Conservation (phyloP, 768 basidiomycete species). For the Mycena galericulata region DNA sequence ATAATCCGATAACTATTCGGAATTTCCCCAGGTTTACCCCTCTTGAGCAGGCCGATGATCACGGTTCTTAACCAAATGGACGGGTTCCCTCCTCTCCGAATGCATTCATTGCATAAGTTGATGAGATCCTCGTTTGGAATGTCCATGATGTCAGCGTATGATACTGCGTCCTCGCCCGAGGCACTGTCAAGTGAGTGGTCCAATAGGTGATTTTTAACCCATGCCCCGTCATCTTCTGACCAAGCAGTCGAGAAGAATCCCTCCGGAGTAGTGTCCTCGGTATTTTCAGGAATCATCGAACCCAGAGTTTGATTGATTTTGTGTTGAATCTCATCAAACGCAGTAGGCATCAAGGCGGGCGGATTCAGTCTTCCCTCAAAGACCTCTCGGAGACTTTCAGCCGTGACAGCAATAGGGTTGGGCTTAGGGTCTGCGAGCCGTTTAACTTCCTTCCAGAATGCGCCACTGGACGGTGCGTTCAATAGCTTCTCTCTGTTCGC, state of each 20-base stretch:
- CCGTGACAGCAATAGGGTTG: background rate
- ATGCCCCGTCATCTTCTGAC: constrained; percentile 13
- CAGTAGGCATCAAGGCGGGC: background rate
- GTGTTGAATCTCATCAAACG: constrained; percentile 9
- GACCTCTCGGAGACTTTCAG: constrained; percentile 1
- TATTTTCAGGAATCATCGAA: constrained; percentile 8
- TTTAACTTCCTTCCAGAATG: constrained; percentile 19
- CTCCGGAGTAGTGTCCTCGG: constrained; percentile 19
- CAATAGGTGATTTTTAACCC: constrained; percentile 10
- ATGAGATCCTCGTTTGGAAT: constrained; percentile 7
- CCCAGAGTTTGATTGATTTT: constrained; percentile 10
- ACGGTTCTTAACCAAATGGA: constrained; percentile 8
- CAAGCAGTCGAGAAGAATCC: constrained; percentile 21
- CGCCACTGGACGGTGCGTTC: constrained; percentile 7
- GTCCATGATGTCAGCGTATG: background rate
- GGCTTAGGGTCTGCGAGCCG: constrained; percentile 15
- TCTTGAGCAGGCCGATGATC: too few relatives aligned
- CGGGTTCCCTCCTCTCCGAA: background rate
- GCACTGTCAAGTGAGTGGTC: constrained; percentile 4
- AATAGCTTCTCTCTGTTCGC: constrained; percentile 11
- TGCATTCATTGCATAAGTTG: constrained; percentile 12
- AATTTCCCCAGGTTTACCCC: too few relatives aligned
- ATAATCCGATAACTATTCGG: constrained; percentile 36
- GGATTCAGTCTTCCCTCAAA: constrained; percentile 26
- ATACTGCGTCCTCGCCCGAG: background rate